Conservation (phyloP, 805 yeast genomes). For the Monosporozyma unispora region DNA sequence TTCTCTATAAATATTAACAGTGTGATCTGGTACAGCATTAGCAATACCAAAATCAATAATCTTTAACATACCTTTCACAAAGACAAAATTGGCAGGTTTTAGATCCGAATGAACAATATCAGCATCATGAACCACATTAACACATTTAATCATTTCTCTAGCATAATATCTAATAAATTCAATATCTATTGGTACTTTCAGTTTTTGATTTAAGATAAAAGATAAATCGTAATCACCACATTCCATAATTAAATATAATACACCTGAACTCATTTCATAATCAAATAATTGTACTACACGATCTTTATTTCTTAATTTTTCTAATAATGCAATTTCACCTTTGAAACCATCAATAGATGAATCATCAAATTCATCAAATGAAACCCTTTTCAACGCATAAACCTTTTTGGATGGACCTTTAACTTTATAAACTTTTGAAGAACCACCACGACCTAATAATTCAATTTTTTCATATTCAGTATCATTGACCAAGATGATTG, state of each 20-base stretch:
- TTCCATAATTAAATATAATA: conserved; percentile 77
- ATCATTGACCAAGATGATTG: conserved; percentile 41
- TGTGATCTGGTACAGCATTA: conserved; percentile 88
- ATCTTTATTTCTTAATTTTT: conserved; percentile 46
- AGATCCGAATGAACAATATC: conserved; percentile 82
- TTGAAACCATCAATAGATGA: conserved; percentile 68
- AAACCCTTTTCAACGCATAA: conserved; percentile 75
- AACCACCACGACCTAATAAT: conserved; percentile 81
- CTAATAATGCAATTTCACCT: conserved; percentile 77
- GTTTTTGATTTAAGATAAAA: conserved; percentile 53
- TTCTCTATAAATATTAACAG: conserved; percentile 81
- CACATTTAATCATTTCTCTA: conserved; percentile 70
- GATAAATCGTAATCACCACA: conserved; percentile 91
- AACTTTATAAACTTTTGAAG: conserved; percentile 83
- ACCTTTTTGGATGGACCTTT: conserved; percentile 45
- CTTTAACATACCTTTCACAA: conserved; percentile 76
- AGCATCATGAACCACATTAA: conserved; percentile 74
- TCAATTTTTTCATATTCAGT: conserved; percentile 65
- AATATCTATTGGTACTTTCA: conserved; percentile 46
- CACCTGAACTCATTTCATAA: conserved; percentile 55
- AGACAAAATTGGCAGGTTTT: conserved; percentile 62
- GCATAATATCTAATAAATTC: conserved; percentile 76
- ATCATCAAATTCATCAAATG: conserved; percentile 73
- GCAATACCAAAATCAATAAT: conserved; percentile 94
- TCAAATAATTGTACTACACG: conserved; percentile 77